phyloP scores from a whole-genome alignment of 192 early-diverging fungal species.

The Entomortierella chlamydospora region DNA sequence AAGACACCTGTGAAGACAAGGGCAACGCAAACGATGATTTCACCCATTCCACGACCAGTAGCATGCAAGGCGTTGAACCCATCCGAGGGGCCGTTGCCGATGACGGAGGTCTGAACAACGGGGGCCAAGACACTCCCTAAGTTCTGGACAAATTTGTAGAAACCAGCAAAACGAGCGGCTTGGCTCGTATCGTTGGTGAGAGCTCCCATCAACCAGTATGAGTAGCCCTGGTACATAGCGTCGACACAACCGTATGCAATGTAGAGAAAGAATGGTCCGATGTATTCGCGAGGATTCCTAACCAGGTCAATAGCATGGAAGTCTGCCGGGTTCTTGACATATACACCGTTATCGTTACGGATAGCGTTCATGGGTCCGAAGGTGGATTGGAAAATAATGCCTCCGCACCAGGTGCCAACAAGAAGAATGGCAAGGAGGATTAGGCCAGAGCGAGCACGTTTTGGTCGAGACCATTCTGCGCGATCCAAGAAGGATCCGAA shows the following conservation, averaged over 20 bases:
- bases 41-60: conserved; percentile 28
- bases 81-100: conserved; percentile 37
- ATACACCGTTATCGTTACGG: background rate
- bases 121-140: conserved; percentile 53
- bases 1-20: conserved; percentile 33
- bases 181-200: conserved; percentile 83
- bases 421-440: conserved; percentile 58
- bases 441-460: conserved; percentile 74
- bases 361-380: conserved; percentile 51
- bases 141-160: conserved; percentile 55
- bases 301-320: conserved; percentile 47
- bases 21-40: conserved; percentile 31
- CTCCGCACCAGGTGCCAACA: conserved; percentile 71
- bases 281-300: conserved; percentile 48
- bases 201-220: conserved; percentile 90
- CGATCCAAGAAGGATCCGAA: conserved; percentile 75
- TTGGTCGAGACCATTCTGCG: conserved; percentile 60
- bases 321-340: conserved; percentile 29
- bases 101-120: conserved; percentile 34
- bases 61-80: conserved; percentile 29
- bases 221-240: conserved; percentile 82
- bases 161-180: conserved; percentile 77
- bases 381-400: conserved; percentile 64
- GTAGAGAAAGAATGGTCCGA: conserved; percentile 76
- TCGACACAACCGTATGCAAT: conserved; percentile 79